Evolutionary conservation across 116 monocot genomes (phyloP), one percentile per base, ranked within the genome.

Genomic region (Trichopus zeylanicus): DNA sequence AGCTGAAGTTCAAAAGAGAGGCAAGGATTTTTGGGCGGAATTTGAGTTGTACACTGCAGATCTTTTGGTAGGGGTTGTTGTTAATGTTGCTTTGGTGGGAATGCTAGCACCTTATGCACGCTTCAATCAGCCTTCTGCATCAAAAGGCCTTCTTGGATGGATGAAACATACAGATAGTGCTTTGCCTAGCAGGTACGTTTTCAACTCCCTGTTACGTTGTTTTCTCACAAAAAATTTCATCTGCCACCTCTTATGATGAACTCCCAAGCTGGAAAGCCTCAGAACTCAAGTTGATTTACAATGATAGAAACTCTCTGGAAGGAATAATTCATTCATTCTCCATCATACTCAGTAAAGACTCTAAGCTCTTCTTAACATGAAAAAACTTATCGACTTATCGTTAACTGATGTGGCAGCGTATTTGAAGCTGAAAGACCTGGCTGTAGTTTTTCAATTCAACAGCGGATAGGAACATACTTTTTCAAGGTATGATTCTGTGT

Each of bases 361-460:
- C n/a, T n/a, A n/a, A n/a, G n/a, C n/a, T n/a, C n/a, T n/a, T n/a
- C n/a, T n/a, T n/a, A n/a, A n/a, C n/a, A n/a, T n/a, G n/a, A n/a
- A n/a, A n/a, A n/a, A n/a, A n/a, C n/a, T n/a, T n/a, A n/a, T n/a
- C n/a, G n/a, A n/a, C n/a, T n/a, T n/a, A n/a, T n/a, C n/a, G n/a
- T n/a, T n/a, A n/a, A n/a, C n/a, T n/a, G n/a, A n/a, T 59, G 3
- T 59, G 19, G 18, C 56, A 95, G 94, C 65, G 90, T 95, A n/a
- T 95, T 95, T 77, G 90, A 95, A 75, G 89, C 86, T 65, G 86
- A 89, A 76, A 80, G 94, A 39, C 86, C 94, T 8, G 94, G 94
- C 30, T 78, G 80, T 68, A 81, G 67, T 58, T 95, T 95, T 70
- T 76, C 89, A 29, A 23, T 83, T 59, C 77, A 81, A 53, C 94